Evolutionary conservation across 768 basidiomycete species (phyloP).

Genomic region (Podaxis rugospora): DNA sequence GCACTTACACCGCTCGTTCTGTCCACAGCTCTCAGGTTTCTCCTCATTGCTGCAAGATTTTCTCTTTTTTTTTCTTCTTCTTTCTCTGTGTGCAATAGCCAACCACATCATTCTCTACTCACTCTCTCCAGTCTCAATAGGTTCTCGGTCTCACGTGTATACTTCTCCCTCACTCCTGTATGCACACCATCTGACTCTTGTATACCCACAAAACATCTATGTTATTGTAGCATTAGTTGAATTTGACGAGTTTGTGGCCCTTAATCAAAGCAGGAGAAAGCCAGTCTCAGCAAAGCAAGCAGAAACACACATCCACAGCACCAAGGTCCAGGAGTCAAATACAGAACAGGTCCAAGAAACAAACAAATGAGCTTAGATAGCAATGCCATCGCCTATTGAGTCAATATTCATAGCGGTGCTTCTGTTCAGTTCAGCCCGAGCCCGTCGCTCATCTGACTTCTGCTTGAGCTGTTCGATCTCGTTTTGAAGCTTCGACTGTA

Average conservation of each 20-base stretch:
- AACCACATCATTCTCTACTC: not conserved
- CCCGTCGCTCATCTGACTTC: constrained; percentile 41
- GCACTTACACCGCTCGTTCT: not conserved
- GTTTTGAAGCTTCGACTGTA: constrained; percentile 49
- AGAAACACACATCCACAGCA: not conserved
- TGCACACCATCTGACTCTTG: not conserved
- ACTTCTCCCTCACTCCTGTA: not conserved
- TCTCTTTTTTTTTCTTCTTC: not conserved
- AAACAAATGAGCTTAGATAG: constrained; percentile 11
- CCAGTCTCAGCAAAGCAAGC: not conserved
- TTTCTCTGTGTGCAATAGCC: not conserved
- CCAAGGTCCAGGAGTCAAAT: not conserved
- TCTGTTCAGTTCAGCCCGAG: constrained; percentile 16
- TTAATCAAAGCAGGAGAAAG: not conserved
- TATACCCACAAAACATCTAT: constrained; percentile 1
- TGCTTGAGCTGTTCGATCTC: constrained; percentile 56
- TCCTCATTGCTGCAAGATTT: not conserved
- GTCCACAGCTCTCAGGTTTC: constrained; percentile 2
- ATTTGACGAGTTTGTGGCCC: constrained; percentile 9
- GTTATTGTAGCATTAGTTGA: constrained; percentile 9
- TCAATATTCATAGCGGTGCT: constrained; percentile 18
- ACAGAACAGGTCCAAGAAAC: not conserved
- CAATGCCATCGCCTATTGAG: constrained; percentile 14
- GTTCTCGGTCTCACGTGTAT: not conserved
- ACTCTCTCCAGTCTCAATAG: no score